phyloP scores from a whole-genome alignment of 306 rosid species.

The Trichosanthes cucumerina region DNA sequence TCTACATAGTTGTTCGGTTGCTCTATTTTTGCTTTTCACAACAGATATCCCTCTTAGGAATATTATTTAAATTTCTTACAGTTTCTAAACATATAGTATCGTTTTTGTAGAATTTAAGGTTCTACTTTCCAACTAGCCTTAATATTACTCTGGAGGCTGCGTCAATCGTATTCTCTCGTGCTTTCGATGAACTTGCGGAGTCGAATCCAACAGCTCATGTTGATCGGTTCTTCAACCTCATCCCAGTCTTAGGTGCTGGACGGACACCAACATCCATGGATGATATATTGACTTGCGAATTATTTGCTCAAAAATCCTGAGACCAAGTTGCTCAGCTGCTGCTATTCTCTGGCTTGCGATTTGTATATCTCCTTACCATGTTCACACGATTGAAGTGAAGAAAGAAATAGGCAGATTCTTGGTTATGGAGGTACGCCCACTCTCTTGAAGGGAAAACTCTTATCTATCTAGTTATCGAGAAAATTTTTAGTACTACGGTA shows the following conservation, averaged over 20 bases:
- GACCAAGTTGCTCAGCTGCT: not conserved
- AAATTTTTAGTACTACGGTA: not conserved
- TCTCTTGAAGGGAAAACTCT: not conserved
- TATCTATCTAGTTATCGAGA: not conserved
- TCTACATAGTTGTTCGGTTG: not conserved
- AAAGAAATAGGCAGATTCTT: not conserved
- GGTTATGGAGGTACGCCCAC: conserved; percentile 1
- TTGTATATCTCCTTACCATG: not conserved
- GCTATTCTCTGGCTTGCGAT: not conserved
- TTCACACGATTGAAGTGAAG: not conserved
- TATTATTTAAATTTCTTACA: not conserved
- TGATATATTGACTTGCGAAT: conserved; percentile 63
- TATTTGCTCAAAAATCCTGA: conserved; percentile 55
- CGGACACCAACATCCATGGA: conserved; percentile 48
- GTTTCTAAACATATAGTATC: conserved; percentile 10
- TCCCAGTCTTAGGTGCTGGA: conserved; percentile 78
- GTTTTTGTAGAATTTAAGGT: conserved; percentile 56
- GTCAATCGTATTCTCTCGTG: conserved; percentile 36
- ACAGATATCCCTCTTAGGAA: not conserved
- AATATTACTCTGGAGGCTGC: conserved; percentile 35
- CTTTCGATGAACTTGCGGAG: conserved; percentile 46
- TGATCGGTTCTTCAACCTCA: conserved; percentile 67
- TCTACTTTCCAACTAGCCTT: conserved; percentile 54
- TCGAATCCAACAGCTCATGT: conserved; percentile 21
- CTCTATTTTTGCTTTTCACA: not conserved